Evolutionary conservation across 257 asterid genomes (phyloP), one percentile per base, ranked within the genome.

Genomic region (Lithospermum erythrorhizon): DNA sequence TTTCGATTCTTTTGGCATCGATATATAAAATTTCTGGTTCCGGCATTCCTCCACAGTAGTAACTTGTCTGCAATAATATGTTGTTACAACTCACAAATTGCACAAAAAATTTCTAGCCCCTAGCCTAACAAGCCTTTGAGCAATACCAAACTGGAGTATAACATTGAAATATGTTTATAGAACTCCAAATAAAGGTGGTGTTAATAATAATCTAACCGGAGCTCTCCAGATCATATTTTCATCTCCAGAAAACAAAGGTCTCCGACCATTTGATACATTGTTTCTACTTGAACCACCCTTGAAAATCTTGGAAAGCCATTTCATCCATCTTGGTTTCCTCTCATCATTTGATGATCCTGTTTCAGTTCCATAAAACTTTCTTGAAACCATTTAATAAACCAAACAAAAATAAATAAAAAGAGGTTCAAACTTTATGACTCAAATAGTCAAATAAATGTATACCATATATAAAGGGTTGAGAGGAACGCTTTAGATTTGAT

Each of bases 381-480:
- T 56, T 20, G 58, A 57, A 57, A 63, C 48, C 54, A 58, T 47
- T 55, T 67, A 55, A 53, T 37, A 51, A 64, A 77, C 62, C 57
- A 47, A 67, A 41, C 62, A 70, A 57, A n/a, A 55, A 17, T 35
- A 64, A 57, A 60, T 45, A 32, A 54, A n/a, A 73, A 71, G 61
- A 55, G 62, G 57, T 57, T 47, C 70, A 70, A 61, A 13, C 55
- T 21, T 2, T 29, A 64, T 58, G 41, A 68, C 52, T 14, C 35
- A 41, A 52, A 27, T 27, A 27, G 4, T 27, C 7, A 27, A 27
- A 3, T 27, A 27, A 27, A 57, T 27, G 65, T 65, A 21, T 76
- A 89, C 96, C 97, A 76, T 83, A 85, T 74, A 87, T 83, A 67
- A 89, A 86, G 47, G 94, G 95, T 67, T 84, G 98, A 22, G 97